Conservation (phyloP, 2,329 filamentous ascomycete genomes). For the Podosphaera fusca region DNA sequence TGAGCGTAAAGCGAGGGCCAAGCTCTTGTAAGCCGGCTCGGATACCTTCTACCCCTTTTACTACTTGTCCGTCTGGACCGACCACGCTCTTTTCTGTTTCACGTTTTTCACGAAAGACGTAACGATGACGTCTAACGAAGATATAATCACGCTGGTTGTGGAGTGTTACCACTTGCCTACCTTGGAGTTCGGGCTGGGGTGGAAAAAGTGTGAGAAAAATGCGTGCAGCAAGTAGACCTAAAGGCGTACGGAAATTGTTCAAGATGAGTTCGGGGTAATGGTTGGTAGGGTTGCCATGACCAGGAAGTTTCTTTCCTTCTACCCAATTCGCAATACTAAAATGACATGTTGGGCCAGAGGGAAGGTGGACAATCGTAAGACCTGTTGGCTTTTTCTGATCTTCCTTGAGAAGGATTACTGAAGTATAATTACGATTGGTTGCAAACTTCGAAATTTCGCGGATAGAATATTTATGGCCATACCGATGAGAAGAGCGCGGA, state of each 20-base stretch:
- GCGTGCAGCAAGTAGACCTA: conserved; percentile 70
- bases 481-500: conserved; percentile 59
- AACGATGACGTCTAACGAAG: conserved; percentile 74
- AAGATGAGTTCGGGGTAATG: conserved; percentile 78
- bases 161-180: conserved; percentile 72
- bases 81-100: conserved; percentile 70
- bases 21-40: conserved; percentile 76
- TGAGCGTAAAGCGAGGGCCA: conserved; percentile 63
- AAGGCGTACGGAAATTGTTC: conserved; percentile 84
- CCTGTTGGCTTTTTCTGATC: conserved; percentile 69
- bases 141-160: conserved; percentile 95
- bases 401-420: conserved; percentile 68
- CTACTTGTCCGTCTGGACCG: conserved; percentile 56
- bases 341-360: conserved; percentile 72
- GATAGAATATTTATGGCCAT: conserved; percentile 76
- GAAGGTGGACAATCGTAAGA: conserved; percentile 64
- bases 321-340: conserved; percentile 83
- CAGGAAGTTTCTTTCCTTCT: conserved; percentile 66
- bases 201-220: conserved; percentile 67
- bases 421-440: conserved; percentile 57
- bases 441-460: conserved; percentile 79
- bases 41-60: conserved; percentile 69
- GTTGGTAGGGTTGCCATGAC: conserved; percentile 69
- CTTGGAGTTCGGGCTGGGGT: conserved; percentile 57
- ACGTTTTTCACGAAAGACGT: conserved; percentile 77